Evolutionary conservation across 164 flowering plant species (phyloP).

Genomic region (Euptelea pleiosperma): DNA sequence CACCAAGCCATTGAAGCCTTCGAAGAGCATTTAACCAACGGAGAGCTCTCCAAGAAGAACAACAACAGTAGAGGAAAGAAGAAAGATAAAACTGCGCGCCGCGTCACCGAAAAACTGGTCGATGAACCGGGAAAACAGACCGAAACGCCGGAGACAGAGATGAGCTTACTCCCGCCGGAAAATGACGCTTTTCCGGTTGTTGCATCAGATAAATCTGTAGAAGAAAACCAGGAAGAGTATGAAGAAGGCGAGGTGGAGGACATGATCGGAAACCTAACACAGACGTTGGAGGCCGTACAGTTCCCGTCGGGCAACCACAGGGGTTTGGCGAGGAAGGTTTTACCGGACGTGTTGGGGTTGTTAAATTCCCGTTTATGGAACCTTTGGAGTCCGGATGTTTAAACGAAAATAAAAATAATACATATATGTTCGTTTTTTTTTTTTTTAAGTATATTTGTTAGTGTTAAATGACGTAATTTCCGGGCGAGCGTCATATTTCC

Average conservation of each 20-base stretch:
- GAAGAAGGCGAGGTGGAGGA: conserved; percentile 9
- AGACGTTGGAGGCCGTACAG: background rate
- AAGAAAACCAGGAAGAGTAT: background rate
- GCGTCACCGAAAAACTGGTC: conserved; percentile 8
- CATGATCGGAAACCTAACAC: background rate
- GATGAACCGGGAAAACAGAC: conserved; percentile 5
- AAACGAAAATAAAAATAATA: background rate
- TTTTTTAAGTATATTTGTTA: too few relatives aligned
- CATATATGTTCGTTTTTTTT: background rate
- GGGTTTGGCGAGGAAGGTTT: conserved; percentile 63
- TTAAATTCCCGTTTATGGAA: conserved; percentile 81
- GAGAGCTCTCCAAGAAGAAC: conserved; percentile 24
- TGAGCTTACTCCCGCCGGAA: background rate
- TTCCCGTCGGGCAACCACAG: conserved; percentile 24
- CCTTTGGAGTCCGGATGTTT: conserved; percentile 67
- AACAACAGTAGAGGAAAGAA: conserved; percentile 16
- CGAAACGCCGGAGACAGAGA: conserved; percentile 8
- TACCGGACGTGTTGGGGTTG: conserved; percentile 79
- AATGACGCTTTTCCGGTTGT: conserved; percentile 6
- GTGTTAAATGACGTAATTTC: too few relatives aligned
- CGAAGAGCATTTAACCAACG: conserved; percentile 51
- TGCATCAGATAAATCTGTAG: background rate
- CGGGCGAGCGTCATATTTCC: too few relatives aligned
- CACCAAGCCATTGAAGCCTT: conserved; percentile 75
- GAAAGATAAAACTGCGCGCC: conserved; percentile 22